Evolutionary conservation across 768 basidiomycete genomes (phyloP), one percentile per base, ranked within the genome.

Genomic region (Leccinellum albellum): DNA sequence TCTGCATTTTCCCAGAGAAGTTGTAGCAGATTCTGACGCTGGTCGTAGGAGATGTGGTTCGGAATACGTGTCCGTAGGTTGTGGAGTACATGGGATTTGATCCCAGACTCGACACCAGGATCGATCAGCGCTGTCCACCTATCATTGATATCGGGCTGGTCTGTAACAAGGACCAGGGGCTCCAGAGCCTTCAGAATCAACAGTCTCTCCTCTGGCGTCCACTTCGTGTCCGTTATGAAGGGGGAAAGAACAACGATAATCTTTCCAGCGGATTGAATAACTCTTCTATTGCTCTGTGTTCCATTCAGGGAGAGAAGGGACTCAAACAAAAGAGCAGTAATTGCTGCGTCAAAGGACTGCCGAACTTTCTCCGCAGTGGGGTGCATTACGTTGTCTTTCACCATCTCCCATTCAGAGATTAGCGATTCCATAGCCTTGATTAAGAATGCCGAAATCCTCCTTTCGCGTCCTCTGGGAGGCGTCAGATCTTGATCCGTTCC

Each of bases 301-400:
- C 89, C 90, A 55, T 90, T 93, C 51, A 85, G 62, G 8, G 79
- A 66, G 7, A 94, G 78, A 1, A 83, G 62, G 3, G 82, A 80
- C 67, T 94, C 88, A 64, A 91, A 95, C 33, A 76, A 75, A 3
- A 97, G 71, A 3, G 86, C 81, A 2, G 76, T 74, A 8, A 91
- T 76, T 6, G 85, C 82, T 29, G 87, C 70, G 66, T 98, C 94
- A 53, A 97, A 64, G 4, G 82, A 76, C 29, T 79, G 77, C 21
- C 92, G 84, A 4, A 86, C 78, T 47, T 76, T 78, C 67, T 91
- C 91, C 1, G 82, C 83, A 7, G 81, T 82, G 23, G 79, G 76
- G 56, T 75, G 75, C 13, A 63, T 58, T 28, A 61, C 62, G 7
- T 55, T 65, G 14, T 74, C 73, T 21, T 70, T 72, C 24, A 67